A percentile compares a stretch with the other conserved stretches of the same genome.
Conservation (phyloP, 1,284 basidiomycete species). For the Puccinia polysora region DNA sequence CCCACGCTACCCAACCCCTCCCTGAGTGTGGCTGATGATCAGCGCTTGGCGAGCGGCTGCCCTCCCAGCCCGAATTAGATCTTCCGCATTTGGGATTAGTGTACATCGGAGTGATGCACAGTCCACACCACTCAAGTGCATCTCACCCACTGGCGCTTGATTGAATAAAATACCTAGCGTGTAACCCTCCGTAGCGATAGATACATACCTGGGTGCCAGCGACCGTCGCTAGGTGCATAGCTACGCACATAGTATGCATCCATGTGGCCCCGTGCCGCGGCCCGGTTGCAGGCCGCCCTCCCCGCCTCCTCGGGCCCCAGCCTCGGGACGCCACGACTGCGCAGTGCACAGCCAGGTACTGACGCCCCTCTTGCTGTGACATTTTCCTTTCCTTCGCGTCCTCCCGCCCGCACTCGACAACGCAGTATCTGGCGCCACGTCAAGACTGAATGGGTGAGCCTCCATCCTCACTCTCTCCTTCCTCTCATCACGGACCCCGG, state of each 20-base stretch:
- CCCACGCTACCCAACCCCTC: background rate
- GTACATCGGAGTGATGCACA: no score
- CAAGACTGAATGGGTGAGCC: constrained; percentile 40
- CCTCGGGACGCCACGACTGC: background rate
- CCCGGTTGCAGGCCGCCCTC: no score
- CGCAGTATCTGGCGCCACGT: constrained; percentile 41
- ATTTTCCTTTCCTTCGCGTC: background rate
- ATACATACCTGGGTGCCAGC: no score
- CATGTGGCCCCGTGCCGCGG: no score
- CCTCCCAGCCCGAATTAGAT: background rate
- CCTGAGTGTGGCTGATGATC: background rate
- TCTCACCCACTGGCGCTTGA: no score
- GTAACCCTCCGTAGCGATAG: no score
- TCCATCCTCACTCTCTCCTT: background rate
- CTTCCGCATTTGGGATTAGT: constrained; percentile 10
- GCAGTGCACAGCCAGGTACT: constrained; percentile 16
- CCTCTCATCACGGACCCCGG: background rate
- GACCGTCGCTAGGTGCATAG: no score
- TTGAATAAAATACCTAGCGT: no score
- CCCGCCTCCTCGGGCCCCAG: no score
- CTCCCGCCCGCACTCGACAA: no score
- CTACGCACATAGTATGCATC: no score
- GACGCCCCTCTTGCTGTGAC: constrained; percentile 21
- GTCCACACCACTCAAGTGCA: no score
- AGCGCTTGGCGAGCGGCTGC: background rate